Evolutionary conservation across 169 alveolate genomes (phyloP).

Genomic region (Cryptosporidium xiaoi): DNA sequence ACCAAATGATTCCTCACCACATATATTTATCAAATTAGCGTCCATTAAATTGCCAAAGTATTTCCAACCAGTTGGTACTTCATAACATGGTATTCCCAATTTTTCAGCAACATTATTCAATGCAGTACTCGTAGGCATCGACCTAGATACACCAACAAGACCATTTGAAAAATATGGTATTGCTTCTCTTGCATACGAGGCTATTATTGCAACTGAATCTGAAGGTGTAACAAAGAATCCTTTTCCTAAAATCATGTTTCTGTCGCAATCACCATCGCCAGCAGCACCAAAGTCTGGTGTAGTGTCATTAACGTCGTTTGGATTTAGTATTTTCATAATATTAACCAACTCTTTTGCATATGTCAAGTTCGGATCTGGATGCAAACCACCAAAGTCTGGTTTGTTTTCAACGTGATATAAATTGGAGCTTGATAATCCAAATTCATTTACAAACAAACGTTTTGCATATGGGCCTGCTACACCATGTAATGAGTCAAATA

Average conservation of each 20-base stretch:
- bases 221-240: conserved; percentile 95
- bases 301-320: conserved; percentile 63
- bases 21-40: conserved; percentile 88
- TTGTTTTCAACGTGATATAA: conserved; percentile 75
- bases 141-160: conserved; percentile 92
- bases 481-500: conserved; percentile 92
- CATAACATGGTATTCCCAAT: conserved; percentile 88
- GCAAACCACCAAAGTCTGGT: conserved; percentile 86
- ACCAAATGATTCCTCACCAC: conserved; percentile 97
- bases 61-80: conserved; percentile 98
- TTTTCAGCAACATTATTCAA: conserved; percentile 91
- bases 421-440: conserved; percentile 81
- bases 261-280: conserved; percentile 97
- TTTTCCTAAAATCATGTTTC: conserved; percentile 93
- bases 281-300: conserved; percentile 95
- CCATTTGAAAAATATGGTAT: conserved; percentile 87
- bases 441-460: conserved; percentile 84
- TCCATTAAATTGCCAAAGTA: conserved; percentile 97
- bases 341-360: conserved; percentile 93
- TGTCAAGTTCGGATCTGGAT: conserved; percentile 92
- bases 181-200: conserved; percentile 87
- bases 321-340: conserved; percentile 76
- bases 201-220: conserved; percentile 93
- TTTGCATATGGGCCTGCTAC: conserved; percentile 93
- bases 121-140: conserved; percentile 97